Evolutionary conservation across 345 rosid species (phyloP), one percentile per base, ranked within the genome.

Genomic region (Citrus maxima): DNA sequence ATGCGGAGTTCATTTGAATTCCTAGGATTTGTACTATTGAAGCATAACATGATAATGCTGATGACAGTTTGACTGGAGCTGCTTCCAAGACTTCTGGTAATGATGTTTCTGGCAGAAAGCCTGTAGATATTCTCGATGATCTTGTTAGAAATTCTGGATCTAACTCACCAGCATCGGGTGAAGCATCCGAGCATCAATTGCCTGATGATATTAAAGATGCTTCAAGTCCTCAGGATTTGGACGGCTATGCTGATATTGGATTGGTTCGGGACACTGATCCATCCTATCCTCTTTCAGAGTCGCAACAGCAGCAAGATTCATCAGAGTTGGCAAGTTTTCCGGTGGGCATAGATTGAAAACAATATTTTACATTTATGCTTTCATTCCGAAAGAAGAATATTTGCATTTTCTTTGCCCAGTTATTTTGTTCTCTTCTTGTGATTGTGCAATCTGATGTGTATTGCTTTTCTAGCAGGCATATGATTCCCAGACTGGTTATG

Each of bases 401-500:
- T 65, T 16, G 30, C 46, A 46, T 9, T 65, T 65, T 51, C 14
- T 66, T 37, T 30, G 77, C 38, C 25, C 21, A 2, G 49, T 38
- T 64, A 35, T 71, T 32, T 64, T 12, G 8, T 38, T 28, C 18
- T 13, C 58, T 56, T 12, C 6, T 59, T 76, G 37, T 69, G 56
- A 46, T 51, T 10, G 6, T 38, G 7, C 64, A 61, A 59, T 67
- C 73, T 84, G 68, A 76, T 40, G 10, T 66, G 67, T 12, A 5
- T 77, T 77, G 37, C 18, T 61, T 82, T 82, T 49, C 59, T 73
- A 42, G 73, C 90, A 92, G 97, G 92, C 81, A 25, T 90, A 90
- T 82, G 90, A 87, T 80, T 86, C 88, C 60, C 95, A 84, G 56
- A 80, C 88, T 73, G 89, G 87, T 56, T 93, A 93, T 81, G 98